Evolutionary conservation across 441 rosid genomes (phyloP).

Genomic region (Euphorbia corollata): DNA sequence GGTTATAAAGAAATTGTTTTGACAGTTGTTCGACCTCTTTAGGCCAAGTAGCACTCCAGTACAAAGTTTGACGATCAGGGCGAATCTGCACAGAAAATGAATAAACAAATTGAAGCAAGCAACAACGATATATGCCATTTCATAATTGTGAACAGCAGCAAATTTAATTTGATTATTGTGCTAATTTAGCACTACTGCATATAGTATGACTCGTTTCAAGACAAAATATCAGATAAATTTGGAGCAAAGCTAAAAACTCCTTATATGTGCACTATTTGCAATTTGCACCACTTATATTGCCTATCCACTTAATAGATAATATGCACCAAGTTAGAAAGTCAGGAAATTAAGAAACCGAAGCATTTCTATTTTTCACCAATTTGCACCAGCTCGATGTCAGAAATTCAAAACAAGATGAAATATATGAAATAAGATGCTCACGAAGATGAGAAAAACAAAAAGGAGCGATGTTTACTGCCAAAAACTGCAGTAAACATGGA

Average conservation of each 20-base stretch:
- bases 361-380: not conserved
- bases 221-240: not conserved
- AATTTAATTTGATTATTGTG: not conserved
- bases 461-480: too few relatives aligned
- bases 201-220: not conserved
- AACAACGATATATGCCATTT: not conserved
- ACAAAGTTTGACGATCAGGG: conserved; percentile 90
- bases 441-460: not conserved
- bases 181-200: too few relatives aligned
- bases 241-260: not conserved
- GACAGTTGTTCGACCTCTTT: conserved; percentile 90
- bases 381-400: not conserved
- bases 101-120: conserved; percentile 11
- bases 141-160: not conserved
- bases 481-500: too few relatives aligned
- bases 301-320: not conserved
- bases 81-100: conserved; percentile 53
- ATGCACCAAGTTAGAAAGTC: not conserved
- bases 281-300: too few relatives aligned
- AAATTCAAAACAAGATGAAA: not conserved
- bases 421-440: not conserved
- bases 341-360: not conserved
- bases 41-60: conserved; percentile 99
- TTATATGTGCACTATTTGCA: not conserved
- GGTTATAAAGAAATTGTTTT: conserved; percentile 76